Percentiles rank a stretch among this genome's conserved stretches.
Evolutionary conservation across 176 grass and related monocot genomes (phyloP).

Genomic region (Phyllostachys edulis): DNA sequence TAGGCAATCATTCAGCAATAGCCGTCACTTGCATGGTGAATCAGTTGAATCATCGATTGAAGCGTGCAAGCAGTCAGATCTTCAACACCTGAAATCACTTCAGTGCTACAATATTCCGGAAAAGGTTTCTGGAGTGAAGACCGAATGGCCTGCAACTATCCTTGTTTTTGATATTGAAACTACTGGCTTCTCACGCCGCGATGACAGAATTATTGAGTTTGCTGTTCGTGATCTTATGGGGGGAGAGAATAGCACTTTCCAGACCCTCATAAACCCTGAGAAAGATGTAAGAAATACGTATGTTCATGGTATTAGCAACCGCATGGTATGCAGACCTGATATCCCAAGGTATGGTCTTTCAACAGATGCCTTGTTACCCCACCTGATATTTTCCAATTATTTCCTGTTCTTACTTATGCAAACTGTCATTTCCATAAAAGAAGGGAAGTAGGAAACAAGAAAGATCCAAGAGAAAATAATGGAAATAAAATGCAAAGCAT

Average conservation of each 20-base stretch:
- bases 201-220: conserved; percentile 79
- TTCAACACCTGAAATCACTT: conserved; percentile 62
- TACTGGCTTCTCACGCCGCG: conserved; percentile 55
- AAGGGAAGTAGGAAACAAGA: background rate
- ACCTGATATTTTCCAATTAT: conserved; percentile 16
- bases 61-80: conserved; percentile 51
- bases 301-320: conserved; percentile 65
- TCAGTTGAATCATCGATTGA: conserved; percentile 52
- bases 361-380: background rate
- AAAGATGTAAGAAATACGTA: conserved; percentile 38
- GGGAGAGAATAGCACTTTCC: conserved; percentile 69
- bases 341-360: conserved; percentile 63
- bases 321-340: conserved; percentile 57
- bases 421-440: background rate
- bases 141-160: conserved; percentile 65
- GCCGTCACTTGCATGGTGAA: conserved; percentile 32
- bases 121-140: conserved; percentile 47
- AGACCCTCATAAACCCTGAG: conserved; percentile 82
- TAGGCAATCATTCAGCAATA: conserved; percentile 45
- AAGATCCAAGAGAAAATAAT: background rate
- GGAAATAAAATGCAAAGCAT: background rate
- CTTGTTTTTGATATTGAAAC: conserved; percentile 93
- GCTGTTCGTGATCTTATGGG: conserved; percentile 80
- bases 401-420: conserved; percentile 15
- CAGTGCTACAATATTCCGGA: conserved; percentile 53